These are phyloP conservation scores for Amphirosellinia nigrospora DNA, from an alignment of 495 filamentous ascomycete genomes.

Conservation along the genomic window DNA sequence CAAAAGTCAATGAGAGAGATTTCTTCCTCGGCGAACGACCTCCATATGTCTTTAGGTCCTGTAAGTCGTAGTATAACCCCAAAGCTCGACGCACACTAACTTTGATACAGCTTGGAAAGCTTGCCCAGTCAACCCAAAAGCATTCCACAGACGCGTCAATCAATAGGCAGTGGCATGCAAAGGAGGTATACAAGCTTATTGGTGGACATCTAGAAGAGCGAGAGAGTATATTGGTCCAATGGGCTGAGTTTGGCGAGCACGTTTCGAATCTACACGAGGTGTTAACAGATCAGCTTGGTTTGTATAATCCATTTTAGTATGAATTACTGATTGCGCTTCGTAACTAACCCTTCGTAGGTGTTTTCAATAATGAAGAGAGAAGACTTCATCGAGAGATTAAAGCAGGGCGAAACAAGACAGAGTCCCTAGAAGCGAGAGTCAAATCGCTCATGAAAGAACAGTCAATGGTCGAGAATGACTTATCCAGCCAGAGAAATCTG, in stretches of 20 bases:
- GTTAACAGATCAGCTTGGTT: neutral
- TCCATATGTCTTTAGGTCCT: neutral
- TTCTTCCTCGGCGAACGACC: neutral
- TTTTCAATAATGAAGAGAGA: neutral
- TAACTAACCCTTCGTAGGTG: neutral
- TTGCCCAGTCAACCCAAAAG: neutral
- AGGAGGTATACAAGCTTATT: slow-evolving; percentile 2
- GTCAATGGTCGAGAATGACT: neutral
- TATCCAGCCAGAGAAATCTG: neutral
- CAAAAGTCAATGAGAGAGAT: neutral
- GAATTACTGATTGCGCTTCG: neutral
- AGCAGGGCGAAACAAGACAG: neutral
- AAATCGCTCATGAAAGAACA: neutral
- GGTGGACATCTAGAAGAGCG: neutral
- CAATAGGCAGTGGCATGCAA: slow-evolving; percentile 1
- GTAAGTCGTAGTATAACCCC: neutral
- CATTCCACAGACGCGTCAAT: neutral
- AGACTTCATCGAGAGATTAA: neutral
- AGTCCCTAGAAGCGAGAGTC: neutral
- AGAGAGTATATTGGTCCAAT: neutral
- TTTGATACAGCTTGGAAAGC: neutral
- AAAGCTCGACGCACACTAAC: neutral
- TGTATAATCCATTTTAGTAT: neutral
- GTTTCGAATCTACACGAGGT: neutral
- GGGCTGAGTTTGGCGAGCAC: neutral